Conservation (phyloP, 306 rosid genomes). For the Gastrolobium bilobum region DNA sequence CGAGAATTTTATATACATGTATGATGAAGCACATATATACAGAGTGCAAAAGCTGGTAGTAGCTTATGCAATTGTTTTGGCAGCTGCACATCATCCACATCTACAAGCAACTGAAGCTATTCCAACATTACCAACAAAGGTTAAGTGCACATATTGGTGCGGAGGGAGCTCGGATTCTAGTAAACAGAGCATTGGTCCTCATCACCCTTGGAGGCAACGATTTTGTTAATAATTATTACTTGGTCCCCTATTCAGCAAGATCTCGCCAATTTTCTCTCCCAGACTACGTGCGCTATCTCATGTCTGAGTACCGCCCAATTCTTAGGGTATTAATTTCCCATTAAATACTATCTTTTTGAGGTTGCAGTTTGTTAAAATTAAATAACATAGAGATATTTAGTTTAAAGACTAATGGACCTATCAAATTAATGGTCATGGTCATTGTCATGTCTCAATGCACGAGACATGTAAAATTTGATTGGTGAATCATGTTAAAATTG, state of each 20-base stretch:
- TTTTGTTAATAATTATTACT: conserved; percentile 88
- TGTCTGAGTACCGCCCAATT: conserved; percentile 74
- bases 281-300: conserved; percentile 69
- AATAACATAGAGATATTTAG: not conserved
- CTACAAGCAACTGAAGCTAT: conserved; percentile 68
- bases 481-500: conserved; percentile 9
- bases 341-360: not conserved
- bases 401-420: not conserved
- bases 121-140: conserved; percentile 69
- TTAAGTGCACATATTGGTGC: conserved; percentile 64
- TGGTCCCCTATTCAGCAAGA: conserved; percentile 86
- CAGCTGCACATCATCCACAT: conserved; percentile 77
- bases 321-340: conserved; percentile 55
- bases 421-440: conserved; percentile 16
- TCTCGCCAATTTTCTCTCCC: conserved; percentile 92
- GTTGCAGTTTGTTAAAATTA: not conserved
- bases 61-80: conserved; percentile 17
- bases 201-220: conserved; percentile 90
- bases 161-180: conserved; percentile 54
- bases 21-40: not conserved
- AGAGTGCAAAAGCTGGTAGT: not conserved
- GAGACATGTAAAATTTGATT: conserved; percentile 22
- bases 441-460: not conserved
- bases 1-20: not conserved
- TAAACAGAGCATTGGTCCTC: conserved; percentile 67